Evolutionary conservation across 805 yeast species (phyloP), one percentile per base, ranked within the genome.

Genomic region (Hanseniaspora thailandica): DNA sequence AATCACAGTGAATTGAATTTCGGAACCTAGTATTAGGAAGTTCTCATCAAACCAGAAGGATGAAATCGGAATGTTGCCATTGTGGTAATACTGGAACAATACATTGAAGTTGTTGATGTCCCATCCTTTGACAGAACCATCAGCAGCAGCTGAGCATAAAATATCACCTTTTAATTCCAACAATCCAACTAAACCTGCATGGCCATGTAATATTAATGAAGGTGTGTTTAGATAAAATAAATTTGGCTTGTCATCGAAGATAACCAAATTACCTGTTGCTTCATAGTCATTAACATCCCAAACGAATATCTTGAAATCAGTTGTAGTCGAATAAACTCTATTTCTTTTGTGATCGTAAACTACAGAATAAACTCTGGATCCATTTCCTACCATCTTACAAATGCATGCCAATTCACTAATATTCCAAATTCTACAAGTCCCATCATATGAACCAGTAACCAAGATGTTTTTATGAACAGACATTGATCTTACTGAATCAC

Each of bases 71-170:
- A 81, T 76, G 66, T 88, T 90, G 31, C 96, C 95, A 52, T 70
- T 76, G 45, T 80, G 77, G 59, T 84, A 82, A 55, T 88, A 76
- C 47, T 84, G 78, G 62, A 78, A 78, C 48, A 72, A 71, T 40
- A 85, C 78, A 20, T 75, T 75, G 28, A 86, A 88, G 8, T 81
- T 76, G 26, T 78, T 78, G 1, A 96, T 93, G 63, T 93, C 84
- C 98, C 98, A 93, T 1, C 90, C 82, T 49, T 97, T 75, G 40
- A 93, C 73, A 0, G 96, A 82, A 3, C 93, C 79, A 66, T 93
- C 98, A 0, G 97, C 97, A 2, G 97, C 97, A 0, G 96, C 98
- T 44, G 95, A 84, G 1, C 90, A 95, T 12, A 93, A 71, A 46
- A 79, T 81, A 34, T 82, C 80, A 25, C 83, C 81, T 5, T 87